Conservation (phyloP, 129 eudicot species). For the Flaveria bidentis region DNA sequence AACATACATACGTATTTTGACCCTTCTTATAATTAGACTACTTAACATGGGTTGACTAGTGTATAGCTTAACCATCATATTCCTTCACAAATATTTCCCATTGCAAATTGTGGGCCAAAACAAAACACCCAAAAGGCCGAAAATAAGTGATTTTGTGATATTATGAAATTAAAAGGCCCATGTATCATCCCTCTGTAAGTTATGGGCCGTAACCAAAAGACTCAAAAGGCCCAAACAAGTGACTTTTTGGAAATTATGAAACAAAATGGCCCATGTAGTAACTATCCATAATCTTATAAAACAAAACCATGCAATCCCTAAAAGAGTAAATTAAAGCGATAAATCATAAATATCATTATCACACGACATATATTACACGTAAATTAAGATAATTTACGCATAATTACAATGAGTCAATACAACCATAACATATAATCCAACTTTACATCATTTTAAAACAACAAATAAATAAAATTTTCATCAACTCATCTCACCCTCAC, state of each 20-base stretch:
- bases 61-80: no score
- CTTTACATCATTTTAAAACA: neutral
- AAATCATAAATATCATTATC: constrained; percentile 1
- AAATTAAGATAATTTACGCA: neutral
- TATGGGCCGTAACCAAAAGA: neutral
- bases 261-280: neutral
- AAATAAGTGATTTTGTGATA: no score
- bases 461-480: neutral
- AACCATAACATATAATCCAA: constrained; percentile 10
- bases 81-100: no score
- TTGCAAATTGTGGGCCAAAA: no score
- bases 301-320: neutral
- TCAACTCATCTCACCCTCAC: constrained; percentile 37
- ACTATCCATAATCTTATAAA: no score
- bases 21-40: no score
- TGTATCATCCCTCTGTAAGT: neutral
- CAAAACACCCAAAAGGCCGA: no score
- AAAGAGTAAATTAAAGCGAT: neutral
- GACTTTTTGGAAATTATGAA: neutral
- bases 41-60: no score
- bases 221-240: constrained; percentile 10
- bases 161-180: no score
- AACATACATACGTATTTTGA: no score
- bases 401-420: constrained; percentile 23
- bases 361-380: constrained; percentile 14